A percentile compares a stretch with the other conserved stretches of the same genome.
Evolutionary conservation across 768 basidiomycete species (phyloP).

Genomic region (Trametes cinnabarina): DNA sequence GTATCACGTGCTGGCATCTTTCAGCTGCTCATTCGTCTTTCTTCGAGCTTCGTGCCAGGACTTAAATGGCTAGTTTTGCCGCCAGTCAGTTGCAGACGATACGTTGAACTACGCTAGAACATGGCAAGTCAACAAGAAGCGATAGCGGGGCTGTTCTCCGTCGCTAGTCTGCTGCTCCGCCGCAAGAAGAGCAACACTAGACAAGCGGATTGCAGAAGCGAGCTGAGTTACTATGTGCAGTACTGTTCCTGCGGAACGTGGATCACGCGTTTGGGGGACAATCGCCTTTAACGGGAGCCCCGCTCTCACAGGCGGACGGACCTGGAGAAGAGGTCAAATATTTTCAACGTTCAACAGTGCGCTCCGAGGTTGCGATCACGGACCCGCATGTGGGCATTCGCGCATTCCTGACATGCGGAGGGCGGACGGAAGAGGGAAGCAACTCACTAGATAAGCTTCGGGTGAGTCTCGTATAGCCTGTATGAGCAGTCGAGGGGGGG

Average conservation of each 20-base stretch:
- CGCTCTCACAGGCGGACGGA: not conserved
- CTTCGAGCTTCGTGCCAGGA: too few species aligned
- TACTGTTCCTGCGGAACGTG: constrained; percentile 4
- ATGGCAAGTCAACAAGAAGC: too few species aligned
- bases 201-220: not conserved
- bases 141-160: too few species aligned
- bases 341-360: not conserved
- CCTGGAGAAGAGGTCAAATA: not conserved
- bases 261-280: not conserved
- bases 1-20: not conserved
- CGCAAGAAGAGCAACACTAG: not conserved
- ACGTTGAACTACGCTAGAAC: too few species aligned
- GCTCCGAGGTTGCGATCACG: not conserved
- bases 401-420: not conserved
- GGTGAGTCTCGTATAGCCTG: too few species aligned
- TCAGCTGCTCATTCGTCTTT: too few species aligned
- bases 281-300: not conserved
- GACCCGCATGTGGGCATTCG: not conserved
- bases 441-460: too few species aligned
- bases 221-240: not conserved
- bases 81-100: too few species aligned
- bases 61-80: not conserved
- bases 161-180: not conserved
- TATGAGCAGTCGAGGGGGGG: not conserved
- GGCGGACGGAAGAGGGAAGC: too few species aligned